These are phyloP conservation scores for Coffea humblotiana DNA, from an alignment of 305 asterid genomes.

Conservation along the genomic window DNA sequence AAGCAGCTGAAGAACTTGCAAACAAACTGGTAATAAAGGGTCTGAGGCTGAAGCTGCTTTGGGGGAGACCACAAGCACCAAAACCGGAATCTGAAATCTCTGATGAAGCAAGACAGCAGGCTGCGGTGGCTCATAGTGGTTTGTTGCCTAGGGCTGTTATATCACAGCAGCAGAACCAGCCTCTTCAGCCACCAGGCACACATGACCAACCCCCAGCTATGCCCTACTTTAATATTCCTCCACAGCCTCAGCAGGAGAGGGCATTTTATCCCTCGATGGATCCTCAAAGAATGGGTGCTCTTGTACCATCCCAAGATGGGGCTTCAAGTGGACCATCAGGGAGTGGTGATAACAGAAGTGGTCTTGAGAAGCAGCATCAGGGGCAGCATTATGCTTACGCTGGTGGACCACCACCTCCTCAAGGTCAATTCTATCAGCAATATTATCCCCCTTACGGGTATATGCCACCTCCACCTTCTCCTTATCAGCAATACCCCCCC, in stretches of 20 bases:
- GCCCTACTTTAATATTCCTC: constrained; percentile 89
- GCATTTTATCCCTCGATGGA: constrained; percentile 96
- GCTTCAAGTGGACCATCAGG: constrained; percentile 55
- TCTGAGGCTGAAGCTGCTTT: constrained; percentile 79
- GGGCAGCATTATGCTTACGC: constrained; percentile 55
- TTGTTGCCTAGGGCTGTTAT: constrained; percentile 81
- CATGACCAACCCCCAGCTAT: constrained; percentile 60
- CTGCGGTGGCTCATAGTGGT: constrained; percentile 74
- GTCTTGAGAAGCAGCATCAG: constrained; percentile 41
- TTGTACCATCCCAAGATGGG: constrained; percentile 73
- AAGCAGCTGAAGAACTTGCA: constrained; percentile 90
- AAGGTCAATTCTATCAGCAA: constrained; percentile 74
- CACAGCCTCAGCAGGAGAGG: constrained; percentile 70
- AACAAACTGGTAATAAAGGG: constrained; percentile 88
- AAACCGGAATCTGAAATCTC: constrained; percentile 58
- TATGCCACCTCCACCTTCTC: constrained; percentile 58
- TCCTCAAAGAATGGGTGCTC: constrained; percentile 96
- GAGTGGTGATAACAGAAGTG: constrained; percentile 51
- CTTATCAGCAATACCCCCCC: constrained; percentile 58
- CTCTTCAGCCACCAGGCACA: constrained; percentile 58
- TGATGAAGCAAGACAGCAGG: constrained; percentile 76
- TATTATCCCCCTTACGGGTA: constrained; percentile 66
- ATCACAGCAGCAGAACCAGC: constrained; percentile 88
- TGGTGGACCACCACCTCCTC: constrained; percentile 61
- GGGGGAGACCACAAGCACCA: constrained; percentile 86